Evolutionary conservation across 805 yeast genomes (phyloP).

Genomic region (Starmerella floricola): DNA sequence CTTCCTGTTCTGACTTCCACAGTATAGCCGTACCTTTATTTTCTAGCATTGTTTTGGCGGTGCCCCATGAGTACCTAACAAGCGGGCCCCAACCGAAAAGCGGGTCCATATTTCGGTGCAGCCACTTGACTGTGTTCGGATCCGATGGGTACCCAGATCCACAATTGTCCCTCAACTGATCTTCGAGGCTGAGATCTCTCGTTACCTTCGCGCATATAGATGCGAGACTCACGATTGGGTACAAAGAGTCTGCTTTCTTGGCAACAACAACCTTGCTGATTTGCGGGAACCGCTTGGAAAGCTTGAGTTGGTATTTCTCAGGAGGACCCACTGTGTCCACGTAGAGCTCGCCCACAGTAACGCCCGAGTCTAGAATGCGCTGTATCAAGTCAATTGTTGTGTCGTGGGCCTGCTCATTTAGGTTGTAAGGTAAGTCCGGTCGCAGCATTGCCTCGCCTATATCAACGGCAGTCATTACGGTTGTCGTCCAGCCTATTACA

Average conservation of each 20-base stretch:
- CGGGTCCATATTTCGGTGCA: constrained; percentile 47
- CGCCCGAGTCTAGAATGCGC: constrained; percentile 48
- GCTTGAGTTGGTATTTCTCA: constrained; percentile 60
- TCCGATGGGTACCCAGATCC: constrained; percentile 97
- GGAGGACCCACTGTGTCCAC: constrained; percentile 99
- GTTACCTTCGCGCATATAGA: constrained; percentile 94
- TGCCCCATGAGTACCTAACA: constrained; percentile 87
- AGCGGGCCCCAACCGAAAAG: constrained; percentile 78
- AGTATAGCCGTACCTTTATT: constrained; percentile 44
- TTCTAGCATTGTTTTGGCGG: constrained; percentile 61
- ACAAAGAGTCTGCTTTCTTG: constrained; percentile 88
- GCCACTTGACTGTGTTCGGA: constrained; percentile 73
- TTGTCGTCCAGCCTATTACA: constrained; percentile 78
- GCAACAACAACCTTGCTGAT: constrained; percentile 60
- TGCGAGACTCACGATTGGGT: constrained; percentile 88
- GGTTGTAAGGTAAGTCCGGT: constrained; percentile 50
- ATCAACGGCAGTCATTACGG: constrained; percentile 74
- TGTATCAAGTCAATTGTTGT: constrained; percentile 73
- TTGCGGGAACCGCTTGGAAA: constrained; percentile 55
- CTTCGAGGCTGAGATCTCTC: constrained; percentile 51
- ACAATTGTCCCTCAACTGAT: constrained; percentile 32
- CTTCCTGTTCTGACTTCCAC: constrained; percentile 42
- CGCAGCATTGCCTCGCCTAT: constrained; percentile 81
- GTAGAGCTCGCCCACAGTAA: constrained; percentile 56
- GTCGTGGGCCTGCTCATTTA: constrained; percentile 94